Evolutionary conservation across 2,329 filamentous ascomycete species (phyloP), one percentile per base, ranked within the genome.

Genomic region (Ophiostoma sp.): DNA sequence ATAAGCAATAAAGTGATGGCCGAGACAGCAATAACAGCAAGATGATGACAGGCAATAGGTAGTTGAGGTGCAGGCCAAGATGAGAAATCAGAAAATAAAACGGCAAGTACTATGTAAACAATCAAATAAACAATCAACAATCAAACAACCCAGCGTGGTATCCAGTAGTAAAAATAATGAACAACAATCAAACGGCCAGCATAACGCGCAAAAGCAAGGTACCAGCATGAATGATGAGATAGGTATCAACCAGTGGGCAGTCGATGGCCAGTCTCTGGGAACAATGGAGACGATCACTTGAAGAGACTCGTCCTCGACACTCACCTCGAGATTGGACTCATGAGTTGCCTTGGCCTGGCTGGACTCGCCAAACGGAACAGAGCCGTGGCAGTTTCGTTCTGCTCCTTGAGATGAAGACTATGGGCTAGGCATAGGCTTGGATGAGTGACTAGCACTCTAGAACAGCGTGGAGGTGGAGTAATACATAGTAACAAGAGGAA

Each of bases 21-120:
- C 52, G 52, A 57, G 52, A 57, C 52, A 57, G 23, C 52, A 57
- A 57, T 57, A 8, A 57, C 52, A 57, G 23, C 52, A 57, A 57
- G 20, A 57, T 57, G 52, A 57, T 57, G 52, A 57, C 52, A 7
- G 52, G 23, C 52, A 27, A 31, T 27, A n/a, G 52, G 10, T 57
- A 57, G 52, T 48, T 15, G 8, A 54, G n/a, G n/a, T 27, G n/a
- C 17, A 23, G 7, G 10, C 1, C 7, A 10, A 10, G 23, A 57
- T 57, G n/a, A 57, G 52, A 27, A 27, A 15, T 57, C n/a, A 57
- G 10, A 57, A 27, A 57, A 27, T 57, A 7, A 57, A n/a, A 23
- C 2, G n/a, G 44, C 20, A n/a, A 31, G 10, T n/a, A n/a, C n/a
- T n/a, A n/a, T n/a, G n/a, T 27, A 57, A 57, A 57, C 20, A 57